Evolutionary conservation across 345 rosid genomes (phyloP).

Genomic region (Arabidopsis thaliana): DNA sequence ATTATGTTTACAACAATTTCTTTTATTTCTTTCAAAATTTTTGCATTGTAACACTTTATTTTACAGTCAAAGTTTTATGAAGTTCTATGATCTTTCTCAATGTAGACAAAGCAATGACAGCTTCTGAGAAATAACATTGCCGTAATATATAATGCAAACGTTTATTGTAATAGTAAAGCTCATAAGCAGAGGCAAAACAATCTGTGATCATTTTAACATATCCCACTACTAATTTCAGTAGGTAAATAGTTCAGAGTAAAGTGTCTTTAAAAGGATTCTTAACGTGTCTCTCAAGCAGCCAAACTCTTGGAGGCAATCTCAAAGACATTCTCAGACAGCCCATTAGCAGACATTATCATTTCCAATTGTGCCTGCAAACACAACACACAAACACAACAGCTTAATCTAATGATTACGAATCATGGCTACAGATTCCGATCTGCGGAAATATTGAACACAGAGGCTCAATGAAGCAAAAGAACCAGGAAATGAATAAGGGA

Average conservation of each 20-base stretch:
- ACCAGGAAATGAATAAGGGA: background rate
- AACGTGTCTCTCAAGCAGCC: conserved; percentile 53
- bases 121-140: no score
- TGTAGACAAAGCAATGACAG: no score
- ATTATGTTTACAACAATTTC: no score
- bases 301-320: conserved; percentile 97
- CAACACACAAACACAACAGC: background rate
- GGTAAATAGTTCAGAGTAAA: background rate
- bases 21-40: no score
- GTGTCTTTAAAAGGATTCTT: background rate
- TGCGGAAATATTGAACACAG: background rate
- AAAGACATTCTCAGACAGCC: conserved; percentile 89
- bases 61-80: no score
- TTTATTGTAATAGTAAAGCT: background rate
- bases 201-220: background rate
- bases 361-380: conserved; percentile 85
- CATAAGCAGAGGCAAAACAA: background rate
- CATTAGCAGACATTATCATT: conserved; percentile 87
- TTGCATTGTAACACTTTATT: no score
- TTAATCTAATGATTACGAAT: background rate
- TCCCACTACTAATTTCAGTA: conserved; percentile 15
- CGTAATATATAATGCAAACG: background rate
- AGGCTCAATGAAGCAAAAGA: background rate
- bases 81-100: no score
- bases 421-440: background rate